Percentiles rank a stretch among this genome's conserved stretches.
These are phyloP conservation scores for Chaetoceros muelleri DNA, from an alignment of 108 stramenopile genomes.

Conservation along the genomic window DNA sequence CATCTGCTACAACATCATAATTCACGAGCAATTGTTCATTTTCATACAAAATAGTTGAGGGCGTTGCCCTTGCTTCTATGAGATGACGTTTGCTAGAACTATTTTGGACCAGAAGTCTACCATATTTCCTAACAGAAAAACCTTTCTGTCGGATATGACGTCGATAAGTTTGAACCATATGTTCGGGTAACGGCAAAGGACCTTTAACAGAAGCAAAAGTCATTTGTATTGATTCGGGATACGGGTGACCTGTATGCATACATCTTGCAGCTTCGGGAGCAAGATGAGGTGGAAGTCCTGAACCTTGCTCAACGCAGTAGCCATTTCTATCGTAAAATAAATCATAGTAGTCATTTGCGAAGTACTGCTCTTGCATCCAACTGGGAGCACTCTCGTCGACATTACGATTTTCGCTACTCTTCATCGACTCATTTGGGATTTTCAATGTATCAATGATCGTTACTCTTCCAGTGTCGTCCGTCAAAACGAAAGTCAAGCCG, in stretches of 20 bases:
- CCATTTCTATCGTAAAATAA: conserved; percentile 62
- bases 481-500: conserved; percentile 46
- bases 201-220: conserved; percentile 34
- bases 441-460: conserved; percentile 44
- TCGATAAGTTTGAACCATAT: conserved; percentile 23
- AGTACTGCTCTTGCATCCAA: conserved; percentile 83
- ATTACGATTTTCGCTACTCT: background rate
- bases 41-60: conserved; percentile 11
- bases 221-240: conserved; percentile 27
- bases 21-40: conserved; percentile 13
- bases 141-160: conserved; percentile 19
- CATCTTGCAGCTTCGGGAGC: conserved; percentile 65
- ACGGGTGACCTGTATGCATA: conserved; percentile 47
- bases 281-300: conserved; percentile 67
- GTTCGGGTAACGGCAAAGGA: conserved; percentile 37
- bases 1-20: conserved; percentile 13
- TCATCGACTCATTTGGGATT: conserved; percentile 2
- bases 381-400: too few relatives aligned
- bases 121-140: conserved; percentile 9
- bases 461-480: conserved; percentile 64
- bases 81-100: background rate
- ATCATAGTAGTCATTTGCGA: conserved; percentile 86
- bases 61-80: conserved; percentile 1
- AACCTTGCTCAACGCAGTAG: conserved; percentile 74
- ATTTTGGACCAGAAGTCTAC: conserved; percentile 18